Evolutionary conservation across 2,329 filamentous ascomycete genomes (phyloP).

Genomic region (Paraconiothyrium brasiliense): DNA sequence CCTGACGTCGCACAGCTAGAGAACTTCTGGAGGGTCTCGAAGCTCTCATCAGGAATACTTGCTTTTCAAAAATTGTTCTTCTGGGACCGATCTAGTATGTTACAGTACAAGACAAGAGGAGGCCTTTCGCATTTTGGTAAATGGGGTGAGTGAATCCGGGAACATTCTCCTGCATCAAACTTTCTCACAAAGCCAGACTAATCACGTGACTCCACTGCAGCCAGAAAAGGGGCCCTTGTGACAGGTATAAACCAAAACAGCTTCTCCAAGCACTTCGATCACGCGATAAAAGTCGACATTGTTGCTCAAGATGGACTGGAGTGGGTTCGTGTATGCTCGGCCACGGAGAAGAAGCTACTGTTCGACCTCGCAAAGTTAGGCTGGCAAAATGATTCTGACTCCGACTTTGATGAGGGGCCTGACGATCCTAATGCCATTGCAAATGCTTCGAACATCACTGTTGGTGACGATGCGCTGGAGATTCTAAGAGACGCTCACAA

Average conservation of each 20-base stretch:
- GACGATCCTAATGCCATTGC: slow-evolving; percentile 17
- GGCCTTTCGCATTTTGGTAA: background rate
- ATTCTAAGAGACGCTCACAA: slow-evolving; percentile 68
- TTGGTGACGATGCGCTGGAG: slow-evolving; percentile 63
- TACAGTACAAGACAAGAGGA: background rate
- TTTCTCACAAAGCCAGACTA: background rate
- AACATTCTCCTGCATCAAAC: background rate
- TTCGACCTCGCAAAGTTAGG: slow-evolving; percentile 75
- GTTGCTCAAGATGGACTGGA: slow-evolving; percentile 69
- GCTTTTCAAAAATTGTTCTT: background rate
- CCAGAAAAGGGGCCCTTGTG: background rate
- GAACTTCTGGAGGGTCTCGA: background rate
- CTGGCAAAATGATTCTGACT: slow-evolving; percentile 59
- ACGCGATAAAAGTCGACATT: slow-evolving; percentile 63
- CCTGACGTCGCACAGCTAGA: slow-evolving; percentile 1
- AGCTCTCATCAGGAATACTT: background rate
- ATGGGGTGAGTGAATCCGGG: background rate
- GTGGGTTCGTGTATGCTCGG: slow-evolving; percentile 75
- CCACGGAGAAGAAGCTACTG: slow-evolving; percentile 70
- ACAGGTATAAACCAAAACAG: slow-evolving; percentile 1
- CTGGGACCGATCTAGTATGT: background rate
- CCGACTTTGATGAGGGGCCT: slow-evolving; percentile 50
- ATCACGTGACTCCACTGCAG: background rate
- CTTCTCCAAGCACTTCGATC: background rate
- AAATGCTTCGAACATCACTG: slow-evolving; percentile 52